Evolutionary conservation across 2,329 filamentous ascomycete species (phyloP), one percentile per base, ranked within the genome.

Genomic region (Apiospora kogelbergensis): DNA sequence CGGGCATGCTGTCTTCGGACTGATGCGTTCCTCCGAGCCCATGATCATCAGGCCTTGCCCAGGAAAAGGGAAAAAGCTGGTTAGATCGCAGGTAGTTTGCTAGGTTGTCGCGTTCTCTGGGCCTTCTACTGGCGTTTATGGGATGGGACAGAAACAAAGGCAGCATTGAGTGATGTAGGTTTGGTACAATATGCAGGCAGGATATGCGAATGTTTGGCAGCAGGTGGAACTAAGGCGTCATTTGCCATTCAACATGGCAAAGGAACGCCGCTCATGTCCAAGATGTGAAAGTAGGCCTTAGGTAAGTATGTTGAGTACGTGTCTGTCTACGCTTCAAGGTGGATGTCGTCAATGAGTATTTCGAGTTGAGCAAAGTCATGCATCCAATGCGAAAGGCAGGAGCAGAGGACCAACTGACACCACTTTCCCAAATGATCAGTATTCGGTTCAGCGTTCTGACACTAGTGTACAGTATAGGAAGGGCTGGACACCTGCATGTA

Each of bases 1-100:
- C 63, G 70, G 70, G 71, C 70, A 68, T 68, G 73, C 71, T 24
- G 70, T 72, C 63, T 60, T 72, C n/a, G 72, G 68, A 44, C 72
- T 74, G 30, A 71, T 69, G 44, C 75, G 69, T 24, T 74, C 65
- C 2, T 53, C 30, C 9, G 65, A 66, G 24, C 44, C 33, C 65
- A 66, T 66, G 5, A 17, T 48, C 26, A 7, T 2, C 30, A 33
- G 53, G 53, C 30, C 17, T 30, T 7, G 26, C 20, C 30, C 26
- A 33, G 53, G 53, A 17, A 37, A 20, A 10, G 17, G 20, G 17
- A 60, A 26, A 17, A 15, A 60, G 30, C 20, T 60, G 20, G 30
- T 11, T 37, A 17, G 30, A n/a, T 33, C 26, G 15, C 26, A 60
- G 53, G 17, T 37, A 4, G 3, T n/a, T 30, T 60, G 7, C 17